These are phyloP conservation scores for Aspergillus flavus DNA, from an alignment of 2,329 filamentous ascomycete genomes.

Conservation along the genomic window DNA sequence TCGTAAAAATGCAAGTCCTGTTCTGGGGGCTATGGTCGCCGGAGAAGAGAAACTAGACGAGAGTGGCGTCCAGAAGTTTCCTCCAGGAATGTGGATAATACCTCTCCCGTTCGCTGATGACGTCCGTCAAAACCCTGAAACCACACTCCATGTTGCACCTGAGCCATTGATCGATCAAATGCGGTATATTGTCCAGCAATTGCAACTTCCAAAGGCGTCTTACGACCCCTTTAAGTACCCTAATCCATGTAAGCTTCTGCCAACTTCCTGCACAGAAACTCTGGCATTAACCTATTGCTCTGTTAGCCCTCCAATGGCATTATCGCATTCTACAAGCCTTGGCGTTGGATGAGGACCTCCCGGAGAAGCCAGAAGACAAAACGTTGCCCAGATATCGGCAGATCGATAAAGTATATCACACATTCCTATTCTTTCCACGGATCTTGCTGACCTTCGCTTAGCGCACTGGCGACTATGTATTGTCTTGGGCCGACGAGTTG, in stretches of 20 bases:
- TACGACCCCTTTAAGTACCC: constrained; percentile 89
- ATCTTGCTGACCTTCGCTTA: constrained; percentile 23
- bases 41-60: constrained; percentile 69
- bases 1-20: constrained; percentile 76
- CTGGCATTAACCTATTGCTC: constrained; percentile 3
- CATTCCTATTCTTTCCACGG: not conserved
- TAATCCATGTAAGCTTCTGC: constrained; percentile 63
- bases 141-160: constrained; percentile 60
- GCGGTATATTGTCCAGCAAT: constrained; percentile 78
- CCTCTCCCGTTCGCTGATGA: constrained; percentile 90
- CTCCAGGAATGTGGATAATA: constrained; percentile 85
- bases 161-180: constrained; percentile 77
- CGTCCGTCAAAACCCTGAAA: constrained; percentile 72
- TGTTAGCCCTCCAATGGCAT: constrained; percentile 84
- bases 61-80: constrained; percentile 68
- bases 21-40: constrained; percentile 79
- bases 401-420: constrained; percentile 68
- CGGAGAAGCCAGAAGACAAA: constrained; percentile 72
- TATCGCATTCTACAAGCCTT: constrained; percentile 91
- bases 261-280: not conserved
- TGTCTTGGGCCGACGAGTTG: constrained; percentile 73
- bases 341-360: constrained; percentile 88
- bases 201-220: constrained; percentile 81
- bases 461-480: constrained; percentile 75
- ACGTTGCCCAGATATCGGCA: constrained; percentile 83